Percentiles rank a stretch among this genome's conserved stretches.
These are phyloP conservation scores for Hirschioporus abietinus DNA, from an alignment of 768 basidiomycete genomes.

Conservation along the genomic window DNA sequence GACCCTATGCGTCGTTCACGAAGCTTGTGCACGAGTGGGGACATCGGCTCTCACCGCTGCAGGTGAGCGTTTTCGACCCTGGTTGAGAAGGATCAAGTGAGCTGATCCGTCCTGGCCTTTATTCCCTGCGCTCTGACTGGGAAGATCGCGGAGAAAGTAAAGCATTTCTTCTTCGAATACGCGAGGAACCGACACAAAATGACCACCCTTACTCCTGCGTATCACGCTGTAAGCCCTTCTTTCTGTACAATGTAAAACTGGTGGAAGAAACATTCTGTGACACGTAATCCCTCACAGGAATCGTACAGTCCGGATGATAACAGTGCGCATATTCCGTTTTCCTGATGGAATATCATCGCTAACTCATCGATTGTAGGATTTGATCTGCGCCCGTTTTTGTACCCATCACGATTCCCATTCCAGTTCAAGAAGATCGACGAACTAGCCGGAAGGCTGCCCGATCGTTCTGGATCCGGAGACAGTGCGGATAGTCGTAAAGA, in stretches of 20 bases:
- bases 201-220: constrained; percentile 91
- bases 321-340: constrained; percentile 43
- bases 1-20: constrained; percentile 96
- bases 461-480: constrained; percentile 46
- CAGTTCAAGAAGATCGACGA: constrained; percentile 96
- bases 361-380: constrained; percentile 53
- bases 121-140: constrained; percentile 3
- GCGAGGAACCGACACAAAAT: constrained; percentile 98
- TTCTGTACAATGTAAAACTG: not conserved
- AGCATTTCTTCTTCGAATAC: constrained; percentile 94
- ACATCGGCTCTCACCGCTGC: constrained; percentile 67
- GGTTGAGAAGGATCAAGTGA: not conserved
- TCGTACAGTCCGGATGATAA: constrained; percentile 97
- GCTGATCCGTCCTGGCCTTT: not conserved
- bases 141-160: constrained; percentile 96
- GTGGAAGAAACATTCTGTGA: not conserved
- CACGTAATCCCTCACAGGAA: constrained; percentile 46
- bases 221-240: constrained; percentile 71
- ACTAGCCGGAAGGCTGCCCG: constrained; percentile 70
- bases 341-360: not conserved
- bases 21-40: constrained; percentile 96
- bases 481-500: constrained; percentile 42
- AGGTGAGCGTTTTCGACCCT: constrained; percentile 42
- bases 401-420: constrained; percentile 92
- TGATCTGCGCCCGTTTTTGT: constrained; percentile 93